Base-by-base conservation (phyloP, 140 eudicot genomes). In the Ambrosia hybrid region DNA sequence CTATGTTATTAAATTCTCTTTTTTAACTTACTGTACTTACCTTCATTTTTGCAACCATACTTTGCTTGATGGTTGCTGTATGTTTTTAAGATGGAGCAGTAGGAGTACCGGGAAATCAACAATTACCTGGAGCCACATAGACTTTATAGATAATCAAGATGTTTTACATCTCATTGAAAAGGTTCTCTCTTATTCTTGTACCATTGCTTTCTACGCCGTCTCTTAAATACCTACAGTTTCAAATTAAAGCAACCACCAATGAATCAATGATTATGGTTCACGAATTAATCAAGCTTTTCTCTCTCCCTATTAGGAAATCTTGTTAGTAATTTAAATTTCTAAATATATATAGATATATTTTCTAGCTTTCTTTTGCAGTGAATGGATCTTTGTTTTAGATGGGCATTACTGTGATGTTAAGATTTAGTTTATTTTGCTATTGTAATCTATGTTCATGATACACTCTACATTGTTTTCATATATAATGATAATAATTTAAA, bases 31-130 rank as follows among this genome's bases (percentile, higher is more conserved):
- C 10, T 10, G 14, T 51, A 73, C 16, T 21, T 64, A 36, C 46
- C 33, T 43, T 53, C 55, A 21, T 49, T 15, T 65, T 67, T 83
- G 68, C 14, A 51, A 14, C 61, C 69, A 36, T 71, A 11, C 38
- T 67, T 53, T 26, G 34, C 70, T 58, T 52, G 52, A 26, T 73
- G 53, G 33, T 73, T 87, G 46, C 87, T 89, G 96, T 97, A 94
- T 77, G 99, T 93, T 57, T 93, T 93, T 72, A 93, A 93, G 85
- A 93, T 93, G 99, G 99, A 93, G 82, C 99, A 94, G 80, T 97
- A 90, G 82, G 99, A 94, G 71, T 94, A 94, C 72, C 85, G 70
- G 53, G 86, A 80, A 82, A 97, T 90, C 30, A 82, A 88, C 73
- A 76, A 94, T 90, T 63, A 88, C 90, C 70, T 94, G 99, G 99